Base-by-base conservation (phyloP, 768 basidiomycete species). In the Cystofilobasidium macerans region DNA sequence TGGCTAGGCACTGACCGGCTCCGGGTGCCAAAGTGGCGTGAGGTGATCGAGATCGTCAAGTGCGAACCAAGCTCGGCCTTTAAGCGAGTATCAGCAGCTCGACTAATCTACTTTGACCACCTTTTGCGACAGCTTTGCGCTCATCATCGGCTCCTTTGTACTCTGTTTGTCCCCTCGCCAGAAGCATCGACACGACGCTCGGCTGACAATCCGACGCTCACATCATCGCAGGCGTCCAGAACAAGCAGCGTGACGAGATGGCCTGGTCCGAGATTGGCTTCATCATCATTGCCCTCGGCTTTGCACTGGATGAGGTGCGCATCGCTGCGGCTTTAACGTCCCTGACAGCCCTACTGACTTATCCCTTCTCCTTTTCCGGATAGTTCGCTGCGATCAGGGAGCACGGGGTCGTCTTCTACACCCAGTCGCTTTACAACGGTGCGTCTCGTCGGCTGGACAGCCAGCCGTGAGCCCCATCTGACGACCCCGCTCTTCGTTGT, bases 111-210 rank as follows among this genome's bases (percentile, higher is more conserved):
- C 57, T 59, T 14, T 8, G 20, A 1, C 35, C 45, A 88, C 87
- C 71, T 88, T 91, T 71, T 79, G 82, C 0, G 70, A 84, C 2
- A 80, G 94, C 22, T 72, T 89, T 47, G 67, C 85, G 20, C 81
- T 83, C 0, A 91, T 91, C 73, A 76, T 87, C 77, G 88, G 26
- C 91, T 86, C 71, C 79, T 93, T 35, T 81, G 84, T 26, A 82
- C 90, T 90, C 71, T 69, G 86, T 74, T 22, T 16, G 70, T 38
- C 69, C 35, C 32, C 13, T 20, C n/a, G 32, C 53, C 16, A 66
- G 40, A 32, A 28, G 40, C 20, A 36, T 32, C 30, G 57, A 33
- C 32, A 40, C 43, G 62, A 1, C 38, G 16, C 38, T 8, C 38
- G 22, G 51, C 45, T 7, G 38, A 33, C 57, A 32, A 30, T 30